Evolutionary conservation across 345 rosid species (phyloP), one percentile per base, ranked within the genome.

Genomic region (Eucalyptus pauciflora): DNA sequence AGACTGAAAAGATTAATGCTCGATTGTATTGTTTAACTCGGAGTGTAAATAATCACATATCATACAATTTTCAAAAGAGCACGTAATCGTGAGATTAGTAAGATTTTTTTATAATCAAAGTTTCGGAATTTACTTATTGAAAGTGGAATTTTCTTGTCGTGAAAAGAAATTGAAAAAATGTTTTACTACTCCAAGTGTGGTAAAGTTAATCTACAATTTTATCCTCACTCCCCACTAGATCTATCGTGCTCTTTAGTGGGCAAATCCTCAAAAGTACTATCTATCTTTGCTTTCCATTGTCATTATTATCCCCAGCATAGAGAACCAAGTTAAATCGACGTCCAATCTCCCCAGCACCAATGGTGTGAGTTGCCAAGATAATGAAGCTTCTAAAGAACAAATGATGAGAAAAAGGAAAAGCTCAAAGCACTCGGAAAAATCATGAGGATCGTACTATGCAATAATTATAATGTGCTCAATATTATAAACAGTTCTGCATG

Each of bases 401-500:
- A 86, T 48, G 81, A 86, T 29, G 60, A 71, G 64, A 85, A 60
- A 64, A 49, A 91, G 88, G 86, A 64, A 81, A 89, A 37, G 87
- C 67, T 81, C 86, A 64, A 54, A 54, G 86, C 91, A 91, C 88
- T 89, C 83, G 52, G 48, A 20, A 22, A 50, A 54, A 67, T 45
- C 86, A 86, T 37, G 58, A 90, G 88, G 90, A 71, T 27, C 37
- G 90, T 87, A 89, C 62, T 50, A 85, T 69, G 91, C 88, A 86
- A 91, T 89, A 76, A 76, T 76, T 87, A 90, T 90, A 54, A 51
- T 90, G 88, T 87, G 89, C 80, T 37, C 33, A 76, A 76, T 56
- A 60, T 56, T 86, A 67, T 52, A 50, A 60, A n/a, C 51, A 87
- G 86, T 86, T 54, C 48, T 33, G 64, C 69, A 25, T 51, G 60